Conservation (phyloP, 441 rosid genomes). For the Viola pubescens region DNA sequence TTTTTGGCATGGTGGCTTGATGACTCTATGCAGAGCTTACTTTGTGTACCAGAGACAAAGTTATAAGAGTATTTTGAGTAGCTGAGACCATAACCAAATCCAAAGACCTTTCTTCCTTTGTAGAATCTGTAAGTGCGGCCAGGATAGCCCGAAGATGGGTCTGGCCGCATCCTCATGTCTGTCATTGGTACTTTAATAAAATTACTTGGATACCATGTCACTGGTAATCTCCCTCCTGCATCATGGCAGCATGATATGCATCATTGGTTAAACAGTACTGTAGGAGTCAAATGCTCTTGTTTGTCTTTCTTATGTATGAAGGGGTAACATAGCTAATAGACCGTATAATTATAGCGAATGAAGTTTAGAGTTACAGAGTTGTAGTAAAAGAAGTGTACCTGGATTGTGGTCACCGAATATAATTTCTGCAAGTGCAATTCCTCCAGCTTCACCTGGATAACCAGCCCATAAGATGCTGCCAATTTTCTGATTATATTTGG, state of each 20-base stretch:
- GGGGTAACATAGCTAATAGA: too few relatives aligned
- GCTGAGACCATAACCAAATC: conserved; percentile 73
- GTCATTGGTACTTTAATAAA: conserved; percentile 66
- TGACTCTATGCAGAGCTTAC: conserved; percentile 28
- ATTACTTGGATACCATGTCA: conserved; percentile 81
- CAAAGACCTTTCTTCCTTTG: conserved; percentile 45
- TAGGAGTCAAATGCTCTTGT: not conserved
- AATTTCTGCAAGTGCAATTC: conserved; percentile 60
- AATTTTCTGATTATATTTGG: conserved; percentile 38
- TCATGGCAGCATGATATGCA: conserved; percentile 7
- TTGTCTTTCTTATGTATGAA: not conserved
- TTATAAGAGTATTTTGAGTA: conserved; percentile 54
- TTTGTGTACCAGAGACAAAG: conserved; percentile 23
- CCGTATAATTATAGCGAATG: too few relatives aligned
- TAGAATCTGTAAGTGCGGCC: conserved; percentile 89
- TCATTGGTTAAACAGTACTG: not conserved
- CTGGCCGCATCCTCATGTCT: conserved; percentile 82
- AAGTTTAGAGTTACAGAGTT: too few relatives aligned
- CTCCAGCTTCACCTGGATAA: conserved; percentile 86
- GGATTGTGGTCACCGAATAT: conserved; percentile 81
- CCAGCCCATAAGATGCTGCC: conserved; percentile 86
- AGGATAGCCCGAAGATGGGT: conserved; percentile 51
- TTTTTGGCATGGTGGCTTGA: not conserved
- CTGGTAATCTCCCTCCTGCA: conserved; percentile 70
- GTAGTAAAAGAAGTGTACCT: conserved; percentile 25